Evolutionary conservation across 164 flowering plant species (phyloP).

Genomic region (Pachysandra terminalis): DNA sequence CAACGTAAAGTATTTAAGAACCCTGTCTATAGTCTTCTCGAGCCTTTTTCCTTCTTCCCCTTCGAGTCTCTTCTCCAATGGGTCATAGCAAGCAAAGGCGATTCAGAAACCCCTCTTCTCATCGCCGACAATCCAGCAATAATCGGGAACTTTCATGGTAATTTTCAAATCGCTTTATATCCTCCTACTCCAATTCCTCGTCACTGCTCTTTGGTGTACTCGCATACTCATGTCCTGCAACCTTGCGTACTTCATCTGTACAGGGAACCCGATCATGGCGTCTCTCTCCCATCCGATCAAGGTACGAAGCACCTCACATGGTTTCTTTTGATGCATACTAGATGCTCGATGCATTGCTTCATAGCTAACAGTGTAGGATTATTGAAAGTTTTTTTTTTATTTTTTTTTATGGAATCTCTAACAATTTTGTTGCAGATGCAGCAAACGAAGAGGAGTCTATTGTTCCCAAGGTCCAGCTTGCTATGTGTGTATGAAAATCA

Average conservation of each 20-base stretch:
- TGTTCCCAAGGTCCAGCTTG: constrained; percentile 68
- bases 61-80: constrained; percentile 27
- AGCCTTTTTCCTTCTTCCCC: background rate
- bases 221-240: no score
- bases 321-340: background rate
- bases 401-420: background rate
- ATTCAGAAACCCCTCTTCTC: constrained; percentile 38
- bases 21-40: background rate
- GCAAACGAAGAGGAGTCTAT: constrained; percentile 40
- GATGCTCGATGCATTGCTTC: background rate
- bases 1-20: background rate
- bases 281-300: constrained; percentile 45
- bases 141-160: constrained; percentile 28
- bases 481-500: constrained; percentile 82
- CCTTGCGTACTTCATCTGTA: background rate
- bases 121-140: constrained; percentile 46
- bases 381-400: background rate
- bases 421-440: constrained; percentile 24
- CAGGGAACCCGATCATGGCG: constrained; percentile 40
- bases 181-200: background rate
- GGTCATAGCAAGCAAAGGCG: constrained; percentile 56
- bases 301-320: constrained; percentile 21
- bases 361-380: background rate
- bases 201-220: background rate
- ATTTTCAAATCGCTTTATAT: background rate